These are phyloP conservation scores for Ophiostoma ulmi DNA, from an alignment of 2,329 filamentous ascomycete genomes.

Conservation along the genomic window DNA sequence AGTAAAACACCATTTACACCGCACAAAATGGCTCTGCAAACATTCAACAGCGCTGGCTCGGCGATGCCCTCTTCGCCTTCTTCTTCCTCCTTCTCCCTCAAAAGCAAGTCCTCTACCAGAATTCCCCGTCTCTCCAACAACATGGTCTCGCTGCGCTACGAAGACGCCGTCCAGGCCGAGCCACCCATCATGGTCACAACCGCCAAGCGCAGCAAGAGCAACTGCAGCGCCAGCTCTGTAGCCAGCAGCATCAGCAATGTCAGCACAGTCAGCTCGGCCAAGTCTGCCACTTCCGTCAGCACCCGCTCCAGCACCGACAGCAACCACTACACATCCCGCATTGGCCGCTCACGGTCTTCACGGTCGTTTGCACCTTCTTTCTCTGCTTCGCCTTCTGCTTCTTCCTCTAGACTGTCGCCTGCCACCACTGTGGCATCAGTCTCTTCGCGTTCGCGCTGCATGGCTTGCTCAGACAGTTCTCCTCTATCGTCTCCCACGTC, in stretches of 20 bases:
- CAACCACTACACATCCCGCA: slow-evolving; percentile 28
- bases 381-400: background rate
- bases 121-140: slow-evolving; percentile 36
- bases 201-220: slow-evolving; percentile 26
- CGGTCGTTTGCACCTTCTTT: background rate
- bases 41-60: slow-evolving; percentile 42
- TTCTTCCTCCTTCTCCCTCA: background rate
- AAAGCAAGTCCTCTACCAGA: slow-evolving; percentile 30
- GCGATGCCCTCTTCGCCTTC: slow-evolving; percentile 25
- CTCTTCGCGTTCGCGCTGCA: background rate
- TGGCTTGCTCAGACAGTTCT: background rate
- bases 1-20: background rate
- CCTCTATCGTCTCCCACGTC: background rate
- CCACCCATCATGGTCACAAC: slow-evolving; percentile 49
- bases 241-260: slow-evolving; percentile 28
- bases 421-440: background rate
- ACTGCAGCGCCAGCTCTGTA: slow-evolving; percentile 26
- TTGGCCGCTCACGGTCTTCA: slow-evolving; percentile 15
- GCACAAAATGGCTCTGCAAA: slow-evolving; percentile 38
- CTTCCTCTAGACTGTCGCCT: slow-evolving; percentile 5
- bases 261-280: slow-evolving; percentile 28
- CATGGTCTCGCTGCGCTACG: slow-evolving; percentile 55
- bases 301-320: slow-evolving; percentile 29
- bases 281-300: background rate
- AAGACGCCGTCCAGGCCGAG: slow-evolving; percentile 54